Percentiles rank a stretch among this genome's conserved stretches.
phyloP scores from a whole-genome alignment of 2,329 filamentous ascomycete genomes.

The Fusarium mexicanum region DNA sequence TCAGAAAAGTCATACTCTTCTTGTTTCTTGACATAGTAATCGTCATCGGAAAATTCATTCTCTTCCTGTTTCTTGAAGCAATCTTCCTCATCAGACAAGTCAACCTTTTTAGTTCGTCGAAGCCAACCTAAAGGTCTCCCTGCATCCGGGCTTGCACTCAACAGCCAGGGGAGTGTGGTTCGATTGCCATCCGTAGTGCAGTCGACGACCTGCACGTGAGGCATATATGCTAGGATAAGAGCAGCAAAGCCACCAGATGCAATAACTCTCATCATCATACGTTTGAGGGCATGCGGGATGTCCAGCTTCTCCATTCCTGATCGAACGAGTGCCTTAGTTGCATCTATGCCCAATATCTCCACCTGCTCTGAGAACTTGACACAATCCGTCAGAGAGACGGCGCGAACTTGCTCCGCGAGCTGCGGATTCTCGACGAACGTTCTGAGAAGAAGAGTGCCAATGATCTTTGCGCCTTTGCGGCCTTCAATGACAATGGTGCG shows the following conservation, averaged over 20 bases:
- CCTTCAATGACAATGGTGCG: neutral
- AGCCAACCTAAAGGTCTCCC: neutral
- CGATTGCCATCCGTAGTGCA: fast-evolving
- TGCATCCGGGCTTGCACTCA: neutral
- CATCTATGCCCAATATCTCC: neutral
- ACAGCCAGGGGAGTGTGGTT: neutral
- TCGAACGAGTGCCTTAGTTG: neutral
- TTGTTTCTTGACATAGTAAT: neutral
- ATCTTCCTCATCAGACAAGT: neutral
- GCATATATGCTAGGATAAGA: neutral
- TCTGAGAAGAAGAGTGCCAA: neutral
- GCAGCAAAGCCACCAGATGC: neutral
- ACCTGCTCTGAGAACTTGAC: fast-evolving
- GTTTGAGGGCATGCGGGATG: neutral
- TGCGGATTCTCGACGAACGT: neutral
- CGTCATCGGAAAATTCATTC: neutral
- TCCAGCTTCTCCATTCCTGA: neutral
- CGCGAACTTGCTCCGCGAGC: neutral
- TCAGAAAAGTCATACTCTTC: neutral
- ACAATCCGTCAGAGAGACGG: neutral
- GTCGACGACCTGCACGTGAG: neutral
- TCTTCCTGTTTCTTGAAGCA: neutral
- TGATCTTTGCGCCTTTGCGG: neutral
- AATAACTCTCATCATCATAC: neutral
- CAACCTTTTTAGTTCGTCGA: fast-evolving